These are phyloP conservation scores for Alternaria alternata DNA, from an alignment of 2,329 filamentous ascomycete genomes.

Conservation along the genomic window DNA sequence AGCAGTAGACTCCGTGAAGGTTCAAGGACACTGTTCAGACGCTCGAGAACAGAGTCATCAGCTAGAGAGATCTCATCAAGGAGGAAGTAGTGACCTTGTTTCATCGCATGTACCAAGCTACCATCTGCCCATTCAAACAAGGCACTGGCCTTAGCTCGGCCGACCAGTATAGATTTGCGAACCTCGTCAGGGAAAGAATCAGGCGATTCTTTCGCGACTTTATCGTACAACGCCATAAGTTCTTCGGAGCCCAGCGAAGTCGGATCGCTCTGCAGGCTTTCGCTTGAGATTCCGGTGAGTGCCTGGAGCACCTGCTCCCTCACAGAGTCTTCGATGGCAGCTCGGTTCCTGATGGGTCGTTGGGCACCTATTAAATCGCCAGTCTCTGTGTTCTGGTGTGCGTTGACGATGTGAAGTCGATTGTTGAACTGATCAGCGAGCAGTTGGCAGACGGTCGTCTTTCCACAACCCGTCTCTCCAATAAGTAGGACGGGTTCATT, in stretches of 20 bases:
- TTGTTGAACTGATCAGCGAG: constrained; percentile 81
- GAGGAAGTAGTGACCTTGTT: constrained; percentile 85
- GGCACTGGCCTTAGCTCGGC: constrained; percentile 74
- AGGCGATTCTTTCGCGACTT: constrained; percentile 56
- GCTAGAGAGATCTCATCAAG: constrained; percentile 98
- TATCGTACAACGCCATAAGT: constrained; percentile 67
- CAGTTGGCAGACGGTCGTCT: constrained; percentile 95
- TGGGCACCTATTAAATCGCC: constrained; percentile 97
- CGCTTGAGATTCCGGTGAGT: constrained; percentile 24
- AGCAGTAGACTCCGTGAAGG: constrained; percentile 84
- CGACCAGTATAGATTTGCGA: constrained; percentile 52
- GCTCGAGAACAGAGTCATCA: constrained; percentile 95
- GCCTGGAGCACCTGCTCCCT: constrained; percentile 65
- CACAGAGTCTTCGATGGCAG: constrained; percentile 73
- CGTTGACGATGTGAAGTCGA: constrained; percentile 88
- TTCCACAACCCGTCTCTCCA: constrained; percentile 96
- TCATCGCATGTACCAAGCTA: constrained; percentile 93
- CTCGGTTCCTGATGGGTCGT: constrained; percentile 85
- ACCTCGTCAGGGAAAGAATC: constrained; percentile 57
- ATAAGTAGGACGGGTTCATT: constrained; percentile 94
- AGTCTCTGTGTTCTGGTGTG: constrained; percentile 97
- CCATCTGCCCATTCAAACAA: constrained; percentile 98
- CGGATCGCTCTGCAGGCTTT: constrained; percentile 16
- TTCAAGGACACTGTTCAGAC: constrained; percentile 95
- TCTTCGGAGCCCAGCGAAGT: constrained; percentile 46